A percentile compares a stretch with the other conserved stretches of the same genome.
Conservation (phyloP, 108 stramenopile genomes). For the Schizochytrium sp. region DNA sequence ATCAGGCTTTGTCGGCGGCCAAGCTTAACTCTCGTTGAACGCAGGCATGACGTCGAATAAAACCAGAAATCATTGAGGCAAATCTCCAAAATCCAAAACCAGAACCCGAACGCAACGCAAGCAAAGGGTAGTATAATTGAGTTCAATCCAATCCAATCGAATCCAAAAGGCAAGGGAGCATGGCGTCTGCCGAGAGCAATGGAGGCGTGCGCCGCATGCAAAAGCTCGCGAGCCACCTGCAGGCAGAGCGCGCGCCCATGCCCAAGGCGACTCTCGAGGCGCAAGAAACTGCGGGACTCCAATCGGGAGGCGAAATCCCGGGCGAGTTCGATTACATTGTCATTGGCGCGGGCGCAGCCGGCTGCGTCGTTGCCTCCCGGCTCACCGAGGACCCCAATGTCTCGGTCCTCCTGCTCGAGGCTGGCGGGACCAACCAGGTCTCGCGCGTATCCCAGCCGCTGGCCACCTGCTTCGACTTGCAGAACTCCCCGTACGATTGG, state of each 20-base stretch:
- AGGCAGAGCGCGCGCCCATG: not conserved
- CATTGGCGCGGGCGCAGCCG: conserved; percentile 66
- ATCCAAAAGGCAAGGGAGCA: too few species aligned
- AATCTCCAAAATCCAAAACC: too few species aligned
- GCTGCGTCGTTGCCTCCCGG: conserved; percentile 58
- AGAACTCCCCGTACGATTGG: not conserved
- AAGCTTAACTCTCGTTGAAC: too few species aligned
- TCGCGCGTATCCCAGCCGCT: not conserved
- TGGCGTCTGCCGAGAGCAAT: not conserved
- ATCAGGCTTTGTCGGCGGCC: too few species aligned
- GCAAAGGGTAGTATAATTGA: too few species aligned
- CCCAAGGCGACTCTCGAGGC: not conserved
- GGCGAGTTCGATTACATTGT: conserved; percentile 60
- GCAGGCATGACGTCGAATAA: too few species aligned
- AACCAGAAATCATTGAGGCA: too few species aligned
- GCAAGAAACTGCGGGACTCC: not conserved
- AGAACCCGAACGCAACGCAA: too few species aligned
- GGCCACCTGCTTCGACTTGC: not conserved
- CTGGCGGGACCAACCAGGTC: conserved; percentile 25
- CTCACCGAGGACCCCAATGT: conserved; percentile 32
- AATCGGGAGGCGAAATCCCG: not conserved
- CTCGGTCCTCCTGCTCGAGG: conserved; percentile 42
- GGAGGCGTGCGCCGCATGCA: not conserved
- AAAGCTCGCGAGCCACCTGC: not conserved
- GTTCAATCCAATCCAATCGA: too few species aligned